Percentiles rank a stretch among this genome's conserved stretches.
phyloP scores from a whole-genome alignment of 2,329 filamentous ascomycete species.

The Kalmusia sp. region DNA sequence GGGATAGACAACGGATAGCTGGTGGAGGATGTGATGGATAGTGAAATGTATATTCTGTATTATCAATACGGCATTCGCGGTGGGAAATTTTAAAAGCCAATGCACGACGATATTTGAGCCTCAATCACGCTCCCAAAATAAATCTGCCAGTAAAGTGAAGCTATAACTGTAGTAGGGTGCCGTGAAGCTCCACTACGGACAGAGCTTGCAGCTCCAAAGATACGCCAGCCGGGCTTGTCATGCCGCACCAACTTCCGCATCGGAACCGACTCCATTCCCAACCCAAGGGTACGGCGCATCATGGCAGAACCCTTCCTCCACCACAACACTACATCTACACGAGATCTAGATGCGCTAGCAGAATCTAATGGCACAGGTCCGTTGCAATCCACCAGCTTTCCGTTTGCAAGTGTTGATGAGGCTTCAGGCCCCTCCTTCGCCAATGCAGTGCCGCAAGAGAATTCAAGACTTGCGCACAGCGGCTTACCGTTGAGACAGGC shows the following conservation, averaged over 20 bases:
- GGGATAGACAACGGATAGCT: constrained; percentile 5
- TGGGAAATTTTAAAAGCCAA: constrained; percentile 30
- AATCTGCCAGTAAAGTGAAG: constrained; percentile 11
- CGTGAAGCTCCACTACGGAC: constrained; percentile 8
- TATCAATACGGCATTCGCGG: constrained; percentile 35
- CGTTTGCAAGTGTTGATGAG: constrained; percentile 17
- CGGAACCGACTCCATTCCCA: constrained; percentile 35
- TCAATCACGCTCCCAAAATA: constrained; percentile 13
- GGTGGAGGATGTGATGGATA: constrained; percentile 17
- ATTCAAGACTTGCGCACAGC: constrained; percentile 20
- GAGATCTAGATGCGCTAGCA: constrained; percentile 11
- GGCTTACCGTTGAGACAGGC: constrained; percentile 41
- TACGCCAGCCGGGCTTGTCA: constrained; percentile 10
- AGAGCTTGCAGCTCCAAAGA: constrained; percentile 10
- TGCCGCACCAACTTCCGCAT: constrained; percentile 36
- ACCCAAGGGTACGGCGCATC: constrained; percentile 25
- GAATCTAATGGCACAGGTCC: constrained; percentile 26
- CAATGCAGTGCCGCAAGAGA: constrained; percentile 22
- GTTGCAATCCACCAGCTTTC: not conserved
- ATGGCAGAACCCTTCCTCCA: constrained; percentile 39
- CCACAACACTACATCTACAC: constrained; percentile 30
- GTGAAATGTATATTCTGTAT: constrained; percentile 47
- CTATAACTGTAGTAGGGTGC: not conserved
- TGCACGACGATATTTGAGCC: constrained; percentile 33
- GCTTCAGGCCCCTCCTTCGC: constrained; percentile 22